Base-by-base conservation (phyloP, 208 protist genomes). In the Acanthamoeba triangularis region DNA sequence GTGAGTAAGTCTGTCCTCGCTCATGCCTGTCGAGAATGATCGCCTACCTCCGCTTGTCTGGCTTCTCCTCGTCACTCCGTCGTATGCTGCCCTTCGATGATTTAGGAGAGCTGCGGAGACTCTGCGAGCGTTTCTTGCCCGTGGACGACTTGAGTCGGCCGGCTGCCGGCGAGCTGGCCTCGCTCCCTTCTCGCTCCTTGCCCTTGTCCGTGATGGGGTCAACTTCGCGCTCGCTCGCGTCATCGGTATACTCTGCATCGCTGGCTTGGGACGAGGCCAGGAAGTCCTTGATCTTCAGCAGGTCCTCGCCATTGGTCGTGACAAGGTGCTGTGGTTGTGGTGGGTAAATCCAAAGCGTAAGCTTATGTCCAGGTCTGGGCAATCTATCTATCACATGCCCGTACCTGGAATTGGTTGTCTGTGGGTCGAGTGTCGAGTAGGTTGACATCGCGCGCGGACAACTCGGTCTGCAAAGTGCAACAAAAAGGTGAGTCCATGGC, bases 371-470 rank as follows among this genome's bases (percentile, higher is more conserved):
- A 28, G 14, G 56, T 18, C 18, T 6, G 56, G n/a, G 44, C 44
- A 13, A 47, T 10, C 44, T 47, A 47, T 5, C 44, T 11, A 47
- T 13, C 44, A 47, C 10, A 47, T 47, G 44, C 61, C 2, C 11
- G 72, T 44, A 84, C 74, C 74, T 84, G 74, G 74, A 92, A 92
- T 41, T 72, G 63, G 41, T 92, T 92, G 63, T 92, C 63, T 44
- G 85, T 92, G 47, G 85, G 63, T 44, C 85, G 85, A 20, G 63
- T 92, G n/a, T 92, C 85, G 3, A 72, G 54, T 30, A 92, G 56
- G 28, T 63, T 52, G 35, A 52, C 54, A 28, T 92, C 47, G 33
- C 59, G 54, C 13, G 56, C 85, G 13, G 85, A n/a, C 23, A 92
- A 92, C 54, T 92, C 85, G 59, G 54, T 69, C 85, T 92, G 52